These are phyloP conservation scores for Yamadazyma conglobata DNA, from an alignment of 1,139 yeast genomes.

Conservation along the genomic window DNA sequence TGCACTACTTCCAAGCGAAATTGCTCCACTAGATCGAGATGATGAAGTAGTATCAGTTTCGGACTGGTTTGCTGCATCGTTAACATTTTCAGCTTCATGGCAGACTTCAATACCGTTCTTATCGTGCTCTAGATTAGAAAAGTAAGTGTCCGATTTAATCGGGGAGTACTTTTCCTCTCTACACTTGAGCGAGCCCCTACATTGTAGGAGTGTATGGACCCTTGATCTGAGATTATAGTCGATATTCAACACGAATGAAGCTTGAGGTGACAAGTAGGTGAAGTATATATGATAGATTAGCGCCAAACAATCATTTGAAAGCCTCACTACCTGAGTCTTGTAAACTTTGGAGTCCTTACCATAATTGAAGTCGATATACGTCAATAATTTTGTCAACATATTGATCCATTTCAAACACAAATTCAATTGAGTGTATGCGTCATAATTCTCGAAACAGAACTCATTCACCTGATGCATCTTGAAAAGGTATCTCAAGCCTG, in stretches of 20 bases:
- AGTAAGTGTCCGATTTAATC: too few species aligned
- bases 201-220: too few species aligned
- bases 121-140: too few species aligned
- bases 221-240: constrained; percentile 56
- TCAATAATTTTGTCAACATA: constrained; percentile 18
- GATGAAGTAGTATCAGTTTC: too few species aligned
- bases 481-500: constrained; percentile 73
- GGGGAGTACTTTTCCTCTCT: too few species aligned
- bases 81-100: too few species aligned
- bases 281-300: constrained; percentile 63
- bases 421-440: constrained; percentile 60
- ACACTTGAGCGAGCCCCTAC: too few species aligned
- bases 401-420: constrained; percentile 29
- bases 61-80: too few species aligned
- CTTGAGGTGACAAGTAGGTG: constrained; percentile 62
- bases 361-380: constrained; percentile 8
- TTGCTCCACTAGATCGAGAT: too few species aligned
- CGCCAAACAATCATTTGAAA: constrained; percentile 51
- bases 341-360: constrained; percentile 6
- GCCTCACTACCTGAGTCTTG: constrained; percentile 35
- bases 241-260: constrained; percentile 72
- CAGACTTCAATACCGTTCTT: too few species aligned
- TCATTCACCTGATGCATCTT: constrained; percentile 59
- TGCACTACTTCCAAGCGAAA: too few species aligned
- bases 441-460: constrained; percentile 72